These are phyloP conservation scores for Arabidopsis lyrata DNA, from an alignment of 441 rosid species.

Conservation along the genomic window DNA sequence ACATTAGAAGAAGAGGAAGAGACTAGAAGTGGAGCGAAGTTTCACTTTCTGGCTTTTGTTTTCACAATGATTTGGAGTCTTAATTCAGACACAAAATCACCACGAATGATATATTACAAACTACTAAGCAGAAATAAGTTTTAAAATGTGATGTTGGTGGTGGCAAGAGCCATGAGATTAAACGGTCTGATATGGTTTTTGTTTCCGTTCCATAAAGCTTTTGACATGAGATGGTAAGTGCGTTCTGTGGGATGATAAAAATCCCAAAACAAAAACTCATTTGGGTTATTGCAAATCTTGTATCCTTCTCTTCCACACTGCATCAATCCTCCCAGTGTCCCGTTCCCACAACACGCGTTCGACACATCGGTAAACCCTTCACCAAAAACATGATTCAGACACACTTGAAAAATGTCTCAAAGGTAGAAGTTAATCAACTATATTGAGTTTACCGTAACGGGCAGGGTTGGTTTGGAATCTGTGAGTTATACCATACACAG, in stretches of 20 bases:
- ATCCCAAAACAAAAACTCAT: conserved; percentile 65
- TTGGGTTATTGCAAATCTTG: conserved; percentile 55
- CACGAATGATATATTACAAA: conserved; percentile 1
- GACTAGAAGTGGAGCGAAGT: conserved; percentile 40
- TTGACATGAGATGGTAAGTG: conserved; percentile 58
- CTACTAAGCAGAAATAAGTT: background rate
- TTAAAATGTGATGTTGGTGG: conserved; percentile 27
- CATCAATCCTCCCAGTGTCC: conserved; percentile 52
- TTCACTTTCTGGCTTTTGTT: conserved; percentile 41
- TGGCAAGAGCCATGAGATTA: conserved; percentile 56
- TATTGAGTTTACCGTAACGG: conserved; percentile 53
- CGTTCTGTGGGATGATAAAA: conserved; percentile 67
- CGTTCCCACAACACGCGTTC: conserved; percentile 64
- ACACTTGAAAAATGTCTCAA: no score
- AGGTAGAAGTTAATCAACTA: background rate
- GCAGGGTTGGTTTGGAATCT: conserved; percentile 52
- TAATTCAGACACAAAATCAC: conserved; percentile 1
- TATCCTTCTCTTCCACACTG: conserved; percentile 70
- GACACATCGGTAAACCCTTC: conserved; percentile 55
- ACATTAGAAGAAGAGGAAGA: conserved; percentile 26
- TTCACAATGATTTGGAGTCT: background rate
- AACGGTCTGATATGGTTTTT: conserved; percentile 52
- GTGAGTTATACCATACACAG: conserved; percentile 55
- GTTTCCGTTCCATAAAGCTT: conserved; percentile 63
- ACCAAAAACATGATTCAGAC: conserved; percentile 13